Base-by-base conservation (phyloP, 2,329 filamentous ascomycete genomes). In the Arthrinium puccinioides region DNA sequence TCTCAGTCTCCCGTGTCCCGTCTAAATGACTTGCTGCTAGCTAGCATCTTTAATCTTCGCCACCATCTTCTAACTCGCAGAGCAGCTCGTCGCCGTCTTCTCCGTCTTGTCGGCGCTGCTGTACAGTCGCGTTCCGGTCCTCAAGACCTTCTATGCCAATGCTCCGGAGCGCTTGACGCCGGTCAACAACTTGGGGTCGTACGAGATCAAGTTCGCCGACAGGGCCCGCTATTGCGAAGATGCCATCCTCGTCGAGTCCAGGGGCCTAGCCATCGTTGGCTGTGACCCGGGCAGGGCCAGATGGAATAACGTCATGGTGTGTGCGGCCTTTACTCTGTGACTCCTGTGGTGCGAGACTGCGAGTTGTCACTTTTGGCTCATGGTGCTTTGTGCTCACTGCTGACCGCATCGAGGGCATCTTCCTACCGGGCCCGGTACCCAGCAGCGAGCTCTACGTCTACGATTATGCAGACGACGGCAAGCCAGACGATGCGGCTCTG, bases 271-370 rank as follows among this genome's bases (percentile, higher is more conserved):
- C 2, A 47, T 67, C 20, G 32, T 64, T 4, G 55, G 51, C 11
- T 66, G 63, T 32, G 63, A 66, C 15, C 45, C 56, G 1, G 63
- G 62, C 5, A 52, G 63, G 4, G 63, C 66, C 39, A 53, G 47
- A 8, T 61, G 55, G 50, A 66, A 67, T 42, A 63, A 59, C 4
- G 62, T 66, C 41, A 63, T 66, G 62, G 63, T 53, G 28, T 40
- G 46, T 38, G 9, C 5, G 3, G 25, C 5, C n/a, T n/a, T n/a
- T 7, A 10, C 18, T 24, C 16, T 15, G 18, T 35, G 21, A 14
- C 28, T 10, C 4, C 4, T 20, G 30, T 15, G 28, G 15, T 21
- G 18, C 20, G 5, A 27, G 15, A 9, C 11, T 8, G n/a, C 35
- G 14, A 29, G 16, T 32, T 25, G 7, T 5, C 16, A 23, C 13